These are phyloP conservation scores for Zymoseptoria passerinii DNA, from an alignment of 2,329 filamentous ascomycete species.

Conservation along the genomic window DNA sequence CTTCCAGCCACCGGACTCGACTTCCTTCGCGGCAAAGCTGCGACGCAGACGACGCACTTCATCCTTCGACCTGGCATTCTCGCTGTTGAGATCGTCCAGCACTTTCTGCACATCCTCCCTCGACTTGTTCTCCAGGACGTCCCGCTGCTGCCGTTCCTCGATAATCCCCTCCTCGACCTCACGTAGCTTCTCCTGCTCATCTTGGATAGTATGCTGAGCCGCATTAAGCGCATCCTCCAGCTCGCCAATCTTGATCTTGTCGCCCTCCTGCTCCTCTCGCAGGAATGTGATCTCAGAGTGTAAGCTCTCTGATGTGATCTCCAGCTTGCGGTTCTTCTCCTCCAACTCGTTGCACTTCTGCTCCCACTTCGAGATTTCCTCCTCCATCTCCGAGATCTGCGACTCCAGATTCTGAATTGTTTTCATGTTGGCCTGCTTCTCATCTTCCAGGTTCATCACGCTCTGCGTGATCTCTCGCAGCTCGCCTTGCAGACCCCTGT, in stretches of 20 bases:
- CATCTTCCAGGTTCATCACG: constrained; percentile 79
- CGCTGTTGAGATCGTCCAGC: constrained; percentile 83
- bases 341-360: constrained; percentile 75
- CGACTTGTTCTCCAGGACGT: constrained; percentile 76
- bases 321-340: constrained; percentile 76
- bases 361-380: constrained; percentile 79
- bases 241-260: constrained; percentile 97
- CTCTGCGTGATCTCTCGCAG: constrained; percentile 87
- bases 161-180: constrained; percentile 56
- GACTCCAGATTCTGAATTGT: constrained; percentile 76
- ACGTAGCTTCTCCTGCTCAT: constrained; percentile 63
- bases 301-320: constrained; percentile 84
- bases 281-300: constrained; percentile 92
- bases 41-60: constrained; percentile 76
- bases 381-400: constrained; percentile 74
- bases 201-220: constrained; percentile 69
- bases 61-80: constrained; percentile 73
- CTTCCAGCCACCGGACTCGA: constrained; percentile 85
- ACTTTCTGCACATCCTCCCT: constrained; percentile 93
- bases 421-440: constrained; percentile 68
- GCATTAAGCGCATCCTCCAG: constrained; percentile 75
- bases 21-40: constrained; percentile 71
- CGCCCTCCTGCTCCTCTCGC: constrained; percentile 89
- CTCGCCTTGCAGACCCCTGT: constrained; percentile 83
- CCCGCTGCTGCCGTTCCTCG: constrained; percentile 75